Conservation (phyloP, 75 land plant genomes). For the Pinus tabuliformis region DNA sequence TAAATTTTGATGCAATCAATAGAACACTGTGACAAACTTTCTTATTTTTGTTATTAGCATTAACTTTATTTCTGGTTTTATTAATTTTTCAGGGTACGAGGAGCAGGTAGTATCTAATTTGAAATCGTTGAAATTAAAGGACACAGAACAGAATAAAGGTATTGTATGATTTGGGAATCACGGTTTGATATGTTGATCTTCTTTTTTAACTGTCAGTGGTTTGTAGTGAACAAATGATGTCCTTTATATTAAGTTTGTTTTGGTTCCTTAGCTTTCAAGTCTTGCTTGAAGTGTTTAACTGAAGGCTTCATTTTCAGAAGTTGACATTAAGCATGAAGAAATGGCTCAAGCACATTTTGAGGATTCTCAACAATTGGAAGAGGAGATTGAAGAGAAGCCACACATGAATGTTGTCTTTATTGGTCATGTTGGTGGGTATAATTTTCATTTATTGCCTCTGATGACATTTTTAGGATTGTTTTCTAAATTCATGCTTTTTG, state of each 20-base stretch:
- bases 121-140: constrained; percentile 6
- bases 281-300: not conserved
- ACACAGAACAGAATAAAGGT: not conserved
- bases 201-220: too few relatives aligned
- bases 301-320: not conserved
- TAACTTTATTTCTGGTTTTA: too few relatives aligned
- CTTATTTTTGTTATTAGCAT: too few relatives aligned
- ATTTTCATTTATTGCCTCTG: not conserved
- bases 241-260: not conserved
- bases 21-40: too few relatives aligned
- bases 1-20: too few relatives aligned
- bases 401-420: constrained; percentile 98
- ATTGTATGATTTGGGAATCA: not conserved
- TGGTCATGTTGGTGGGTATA: constrained; percentile 94
- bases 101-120: constrained; percentile 1
- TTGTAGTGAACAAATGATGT: too few relatives aligned
- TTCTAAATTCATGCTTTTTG: too few relatives aligned
- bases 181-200: not conserved
- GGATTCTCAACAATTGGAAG: constrained; percentile 20
- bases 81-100: not conserved
- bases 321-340: not conserved
- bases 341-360: constrained; percentile 20
- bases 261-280: not conserved
- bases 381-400: constrained; percentile 30
- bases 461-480: too few relatives aligned